Evolutionary conservation across 345 rosid species (phyloP), one percentile per base, ranked within the genome.

Genomic region (Rhizophora apiculata): DNA sequence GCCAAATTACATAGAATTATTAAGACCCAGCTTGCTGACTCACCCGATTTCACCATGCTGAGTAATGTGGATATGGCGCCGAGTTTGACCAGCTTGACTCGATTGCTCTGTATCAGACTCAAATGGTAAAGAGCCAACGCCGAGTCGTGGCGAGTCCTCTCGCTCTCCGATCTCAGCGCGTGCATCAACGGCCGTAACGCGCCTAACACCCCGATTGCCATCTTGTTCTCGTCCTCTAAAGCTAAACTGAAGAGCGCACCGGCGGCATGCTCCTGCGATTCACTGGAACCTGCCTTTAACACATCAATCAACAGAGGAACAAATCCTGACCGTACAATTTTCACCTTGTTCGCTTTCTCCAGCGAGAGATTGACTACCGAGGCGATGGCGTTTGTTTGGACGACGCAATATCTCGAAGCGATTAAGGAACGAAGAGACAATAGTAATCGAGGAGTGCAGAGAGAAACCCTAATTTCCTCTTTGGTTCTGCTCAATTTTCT

Each of bases 181-280:
- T 77, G 72, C 76, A 77, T 72, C 69, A 77, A 64, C 5, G 80
- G 80, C 69, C 72, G 76, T 46, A 77, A 53, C 19, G 76, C 80
- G 4, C 80, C 80, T 15, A 77, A 54, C 3, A 72, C 80, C 4
- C 80, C 80, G 7, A 77, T 77, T 30, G 80, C 80, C 80, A 77
- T 77, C 67, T 72, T 77, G 63, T 77, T 77, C 24, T 77, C 76
- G 51, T 77, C 80, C 53, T 77, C 76, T 37, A 72, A 59, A 16
- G 80, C 73, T 32, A 77, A 43, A 36, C 80, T 72, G 39, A 77
- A 77, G 18, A 77, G 64, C 3, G 80, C 76, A 10, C 80, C 80
- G 3, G 80, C 80, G 0, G 80, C 80, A 60, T 77, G 80, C 54
- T 72, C 76, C 66, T 77, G 73, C 13, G 80, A 18, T 31, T 77